Evolutionary conservation across 768 basidiomycete species (phyloP), one percentile per base, ranked within the genome.

Genomic region (Punctularia strigosozonata): DNA sequence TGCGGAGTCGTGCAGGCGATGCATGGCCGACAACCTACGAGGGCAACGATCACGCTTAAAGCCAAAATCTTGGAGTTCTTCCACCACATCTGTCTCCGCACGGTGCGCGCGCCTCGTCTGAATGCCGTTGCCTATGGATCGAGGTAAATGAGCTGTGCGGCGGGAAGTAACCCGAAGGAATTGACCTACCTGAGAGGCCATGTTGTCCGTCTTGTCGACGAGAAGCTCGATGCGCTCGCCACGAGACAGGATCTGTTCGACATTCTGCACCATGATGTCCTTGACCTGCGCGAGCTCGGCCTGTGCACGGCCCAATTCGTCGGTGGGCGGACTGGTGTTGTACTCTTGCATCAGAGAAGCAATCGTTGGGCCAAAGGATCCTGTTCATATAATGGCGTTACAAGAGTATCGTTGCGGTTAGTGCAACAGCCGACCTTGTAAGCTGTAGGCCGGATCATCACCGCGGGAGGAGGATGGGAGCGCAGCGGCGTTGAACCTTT

Each of bases 221-320:
- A 99, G 71, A 14, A 97, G 69, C 56, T 97, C 94, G 48, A 99
- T 88, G 38, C 95, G 71, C 59, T 99, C 95, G 18, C 95, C 95
- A 25, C 95, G 71, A 38, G 76, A 82, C 30, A 99, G 73, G 46
- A 98, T 94, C 57, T 91, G 86, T 61, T 97, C 90, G 46, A 97
- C 92, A 56, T 97, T 97, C 60, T 97, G 87, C 37, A 97, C 92
- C 91, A 95, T 94, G 60, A 95, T 88, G 51, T 91, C 82, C 57
- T 95, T 97, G 34, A 95, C 86, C 48, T 88, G 85, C 43, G 77
- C 76, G 30, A 90, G 69, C 57, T 97, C 91, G 4, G 73, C 72
- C 54, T 91, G 91, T 4, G 94, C 94, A 45, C 88, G 84, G 15
- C 80, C 65, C 41, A 98, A 75, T 45, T 92, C 89, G 56, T 99